A percentile compares a stretch with the other conserved stretches of the same genome.
Conservation (phyloP, 176 grass and related monocot species). For the Eragrostis nindensis region DNA sequence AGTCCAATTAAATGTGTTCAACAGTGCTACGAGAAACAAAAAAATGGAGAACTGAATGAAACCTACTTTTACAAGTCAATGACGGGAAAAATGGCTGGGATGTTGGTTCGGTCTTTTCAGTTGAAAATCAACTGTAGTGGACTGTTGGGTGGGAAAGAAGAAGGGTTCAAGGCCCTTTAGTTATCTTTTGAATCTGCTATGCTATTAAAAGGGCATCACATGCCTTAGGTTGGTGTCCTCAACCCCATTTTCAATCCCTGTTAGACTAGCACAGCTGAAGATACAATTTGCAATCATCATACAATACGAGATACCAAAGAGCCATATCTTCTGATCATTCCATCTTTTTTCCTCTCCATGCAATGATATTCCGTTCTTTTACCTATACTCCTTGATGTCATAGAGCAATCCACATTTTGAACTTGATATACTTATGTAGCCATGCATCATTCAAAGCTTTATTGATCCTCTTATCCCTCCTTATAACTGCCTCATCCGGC, state of each 20-base stretch:
- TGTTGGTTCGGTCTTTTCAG: neutral
- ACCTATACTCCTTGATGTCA: neutral
- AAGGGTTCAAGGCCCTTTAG: too few relatives aligned
- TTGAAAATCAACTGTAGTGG: neutral
- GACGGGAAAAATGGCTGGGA: neutral
- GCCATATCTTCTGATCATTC: neutral
- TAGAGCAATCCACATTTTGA: neutral
- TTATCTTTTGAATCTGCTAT: neutral
- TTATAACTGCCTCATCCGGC: neutral
- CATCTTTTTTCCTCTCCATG: neutral
- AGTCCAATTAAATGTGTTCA: too few relatives aligned
- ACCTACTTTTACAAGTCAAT: too few relatives aligned
- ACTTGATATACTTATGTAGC: neutral
- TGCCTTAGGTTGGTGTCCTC: neutral
- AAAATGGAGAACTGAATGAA: too few relatives aligned
- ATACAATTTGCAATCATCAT: neutral
- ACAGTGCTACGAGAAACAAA: too few relatives aligned
- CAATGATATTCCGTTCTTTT: neutral
- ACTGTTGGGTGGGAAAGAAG: too few relatives aligned
- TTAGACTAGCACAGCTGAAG: neutral
- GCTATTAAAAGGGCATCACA: conserved; percentile 1
- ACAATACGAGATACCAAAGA: neutral
- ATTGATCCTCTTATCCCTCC: neutral
- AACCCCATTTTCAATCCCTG: neutral
- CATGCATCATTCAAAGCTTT: conserved; percentile 35